phyloP scores from a whole-genome alignment of 2,329 filamentous ascomycete species.

The Colletotrichum musicola region DNA sequence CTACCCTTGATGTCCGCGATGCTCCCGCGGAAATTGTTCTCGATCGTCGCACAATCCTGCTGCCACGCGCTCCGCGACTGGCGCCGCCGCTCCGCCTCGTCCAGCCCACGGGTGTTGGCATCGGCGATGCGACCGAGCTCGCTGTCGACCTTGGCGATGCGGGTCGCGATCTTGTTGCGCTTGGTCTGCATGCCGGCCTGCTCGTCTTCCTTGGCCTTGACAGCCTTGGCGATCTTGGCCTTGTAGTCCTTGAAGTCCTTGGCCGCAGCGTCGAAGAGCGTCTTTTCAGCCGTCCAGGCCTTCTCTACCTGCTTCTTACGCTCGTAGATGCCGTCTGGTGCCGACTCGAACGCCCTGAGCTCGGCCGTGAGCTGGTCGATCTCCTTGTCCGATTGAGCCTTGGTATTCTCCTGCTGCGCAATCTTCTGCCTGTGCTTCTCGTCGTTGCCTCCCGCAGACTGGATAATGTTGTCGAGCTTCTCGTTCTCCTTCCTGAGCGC shows the following conservation, averaged over 20 bases:
- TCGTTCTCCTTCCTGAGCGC: constrained; percentile 81
- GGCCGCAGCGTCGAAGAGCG: constrained; percentile 70
- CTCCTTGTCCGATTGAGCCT: constrained; percentile 73
- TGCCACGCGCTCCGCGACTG: constrained; percentile 64
- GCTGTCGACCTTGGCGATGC: constrained; percentile 79
- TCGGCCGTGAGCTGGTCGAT: constrained; percentile 66
- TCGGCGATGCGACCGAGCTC: constrained; percentile 79
- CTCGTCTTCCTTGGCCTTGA: constrained; percentile 74
- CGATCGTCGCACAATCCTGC: constrained; percentile 59
- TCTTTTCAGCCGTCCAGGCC: constrained; percentile 66
- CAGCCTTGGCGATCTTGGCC: constrained; percentile 70
- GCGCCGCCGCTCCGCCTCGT: constrained; percentile 71
- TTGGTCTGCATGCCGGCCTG: constrained; percentile 74
- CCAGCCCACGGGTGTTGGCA: constrained; percentile 74
- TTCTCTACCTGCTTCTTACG: constrained; percentile 68
- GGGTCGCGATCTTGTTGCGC: constrained; percentile 77
- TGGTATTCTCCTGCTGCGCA: constrained; percentile 80
- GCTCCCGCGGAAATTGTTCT: constrained; percentile 57
- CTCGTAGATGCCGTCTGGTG: constrained; percentile 72
- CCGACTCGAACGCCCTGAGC: constrained; percentile 73
- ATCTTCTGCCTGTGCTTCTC: constrained; percentile 82
- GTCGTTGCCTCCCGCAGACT: constrained; percentile 78
- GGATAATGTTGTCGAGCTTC: constrained; percentile 73
- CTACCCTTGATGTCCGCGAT: constrained; percentile 51
- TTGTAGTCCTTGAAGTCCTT: constrained; percentile 70